Base-by-base conservation (phyloP, 352 stramenopile species). In the Peronosclerospora sorghi region DNA sequence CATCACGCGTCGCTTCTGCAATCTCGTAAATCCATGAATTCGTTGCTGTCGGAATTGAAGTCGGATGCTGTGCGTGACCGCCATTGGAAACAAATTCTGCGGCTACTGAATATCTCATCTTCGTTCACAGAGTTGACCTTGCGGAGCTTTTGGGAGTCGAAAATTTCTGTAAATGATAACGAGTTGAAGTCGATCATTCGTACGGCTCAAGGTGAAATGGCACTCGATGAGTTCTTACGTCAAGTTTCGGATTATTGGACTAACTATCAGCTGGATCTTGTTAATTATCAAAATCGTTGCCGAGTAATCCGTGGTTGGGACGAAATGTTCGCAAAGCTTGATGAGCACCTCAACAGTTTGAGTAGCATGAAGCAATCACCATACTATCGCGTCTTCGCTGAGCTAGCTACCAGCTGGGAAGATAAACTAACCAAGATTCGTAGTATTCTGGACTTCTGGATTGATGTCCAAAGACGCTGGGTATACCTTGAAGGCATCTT, bases 401-500 rank as follows among this genome's bases (percentile, higher is more conserved):
- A 99, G 59, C 85, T 97, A 57, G 92, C 95, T 18, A 91, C 94
- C 17, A 76, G 80, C 13, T 99, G 96, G 96, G 96, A 99, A 68
- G 92, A 98, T 56, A 96, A 97, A 50, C 62, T 99, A 17, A 98
- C 92, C 0, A 89, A 86, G 43, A 94, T 99, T 18, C 82, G 94
- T 40, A 76, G 89, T 12, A 97, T 98, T 19, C 88, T 99, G 27
- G 97, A 99, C 66, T 86, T 97, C 19, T 99, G 97, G 96, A 97
- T 99, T 44, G 96, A 99, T 59, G 96, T 99, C 1, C 97, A 99
- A 72, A 83, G 96, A 10, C 90, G 95, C 15, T 99, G 96, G 96
- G 89, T 99, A 13, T 99, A 99, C 62, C 71, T 99, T 6, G 96
- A 99, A 73, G 96, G 95, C 18, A 99, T 99, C 59, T 98, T 99